phyloP scores from a whole-genome alignment of 1,139 yeast species.

The Taphrina confusa region DNA sequence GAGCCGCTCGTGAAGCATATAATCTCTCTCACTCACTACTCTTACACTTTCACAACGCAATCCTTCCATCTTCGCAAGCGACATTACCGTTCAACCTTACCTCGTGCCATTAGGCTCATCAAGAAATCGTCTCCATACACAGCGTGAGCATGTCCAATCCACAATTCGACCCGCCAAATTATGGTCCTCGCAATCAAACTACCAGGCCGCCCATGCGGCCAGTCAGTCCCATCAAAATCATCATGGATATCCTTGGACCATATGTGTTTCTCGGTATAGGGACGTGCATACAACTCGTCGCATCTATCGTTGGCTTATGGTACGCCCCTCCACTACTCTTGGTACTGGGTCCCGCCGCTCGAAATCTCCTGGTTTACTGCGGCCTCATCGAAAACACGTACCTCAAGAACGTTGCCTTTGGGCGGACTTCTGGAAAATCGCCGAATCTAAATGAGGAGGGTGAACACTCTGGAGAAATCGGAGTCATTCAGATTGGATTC shows the following conservation, averaged over 20 bases:
- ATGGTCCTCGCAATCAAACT: not conserved
- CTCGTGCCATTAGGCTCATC: too few relatives aligned
- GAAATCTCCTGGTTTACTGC: not conserved
- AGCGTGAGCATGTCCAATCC: not conserved
- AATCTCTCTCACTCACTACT: too few relatives aligned
- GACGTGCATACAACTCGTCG: not conserved
- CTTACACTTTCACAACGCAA: too few relatives aligned
- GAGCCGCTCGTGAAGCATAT: not conserved
- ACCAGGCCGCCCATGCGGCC: not conserved
- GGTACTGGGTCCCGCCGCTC: not conserved
- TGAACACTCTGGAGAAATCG: not conserved
- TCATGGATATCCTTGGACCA: not conserved
- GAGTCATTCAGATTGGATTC: not conserved
- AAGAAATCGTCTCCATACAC: too few relatives aligned
- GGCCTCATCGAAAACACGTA: not conserved
- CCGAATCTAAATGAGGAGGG: not conserved
- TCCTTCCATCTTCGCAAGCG: too few relatives aligned
- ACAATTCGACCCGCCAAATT: not conserved
- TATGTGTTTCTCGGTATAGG: slow-evolving; percentile 2
- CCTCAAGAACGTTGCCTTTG: not conserved
- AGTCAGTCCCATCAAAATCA: not conserved
- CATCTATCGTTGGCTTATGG: not conserved
- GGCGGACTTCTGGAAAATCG: not conserved
- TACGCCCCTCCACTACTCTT: not conserved
- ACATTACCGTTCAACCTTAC: too few relatives aligned